phyloP scores from a whole-genome alignment of 1,284 basidiomycete genomes.

The Ceratobasidium sp. region DNA sequence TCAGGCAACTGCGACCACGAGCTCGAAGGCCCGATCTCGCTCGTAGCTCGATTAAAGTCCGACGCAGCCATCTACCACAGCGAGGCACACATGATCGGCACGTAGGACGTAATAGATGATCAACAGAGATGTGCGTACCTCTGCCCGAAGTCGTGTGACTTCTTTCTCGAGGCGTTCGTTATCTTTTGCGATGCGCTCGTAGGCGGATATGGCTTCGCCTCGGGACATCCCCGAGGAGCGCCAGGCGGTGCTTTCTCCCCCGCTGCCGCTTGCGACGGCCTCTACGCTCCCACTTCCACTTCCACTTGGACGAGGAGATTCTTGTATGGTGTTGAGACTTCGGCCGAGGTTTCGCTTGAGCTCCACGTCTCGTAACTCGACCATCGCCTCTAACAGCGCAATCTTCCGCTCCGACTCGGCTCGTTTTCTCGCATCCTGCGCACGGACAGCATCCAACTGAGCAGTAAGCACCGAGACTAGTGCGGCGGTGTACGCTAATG shows the following conservation, averaged over 20 bases:
- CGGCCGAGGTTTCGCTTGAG: constrained; percentile 18
- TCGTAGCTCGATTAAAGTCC: constrained; percentile 36
- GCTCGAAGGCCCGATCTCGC: constrained; percentile 23
- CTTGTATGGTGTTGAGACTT: constrained; percentile 8
- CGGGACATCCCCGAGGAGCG: constrained; percentile 21
- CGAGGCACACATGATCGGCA: constrained; percentile 8
- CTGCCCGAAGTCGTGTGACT: constrained; percentile 9
- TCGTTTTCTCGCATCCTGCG: constrained; percentile 20
- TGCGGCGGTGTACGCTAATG: constrained; percentile 24
- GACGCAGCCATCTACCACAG: background rate
- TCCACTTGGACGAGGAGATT: background rate
- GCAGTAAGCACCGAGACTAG: constrained; percentile 22
- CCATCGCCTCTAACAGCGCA: constrained; percentile 21
- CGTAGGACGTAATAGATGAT: too few relatives aligned
- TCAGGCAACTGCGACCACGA: constrained; percentile 35
- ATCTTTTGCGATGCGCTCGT: constrained; percentile 21
- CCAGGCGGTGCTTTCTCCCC: too few relatives aligned
- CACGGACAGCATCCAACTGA: constrained; percentile 22
- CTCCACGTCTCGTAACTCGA: constrained; percentile 30
- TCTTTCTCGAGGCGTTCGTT: constrained; percentile 35
- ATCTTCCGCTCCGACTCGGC: constrained; percentile 23
- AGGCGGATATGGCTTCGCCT: constrained; percentile 21
- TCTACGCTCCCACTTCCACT: constrained; percentile 3
- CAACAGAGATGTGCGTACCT: constrained; percentile 5
- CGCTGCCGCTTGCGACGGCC: constrained; percentile 11